phyloP scores from a whole-genome alignment of 2,329 filamentous ascomycete species.

The Fusarium albosuccineum region DNA sequence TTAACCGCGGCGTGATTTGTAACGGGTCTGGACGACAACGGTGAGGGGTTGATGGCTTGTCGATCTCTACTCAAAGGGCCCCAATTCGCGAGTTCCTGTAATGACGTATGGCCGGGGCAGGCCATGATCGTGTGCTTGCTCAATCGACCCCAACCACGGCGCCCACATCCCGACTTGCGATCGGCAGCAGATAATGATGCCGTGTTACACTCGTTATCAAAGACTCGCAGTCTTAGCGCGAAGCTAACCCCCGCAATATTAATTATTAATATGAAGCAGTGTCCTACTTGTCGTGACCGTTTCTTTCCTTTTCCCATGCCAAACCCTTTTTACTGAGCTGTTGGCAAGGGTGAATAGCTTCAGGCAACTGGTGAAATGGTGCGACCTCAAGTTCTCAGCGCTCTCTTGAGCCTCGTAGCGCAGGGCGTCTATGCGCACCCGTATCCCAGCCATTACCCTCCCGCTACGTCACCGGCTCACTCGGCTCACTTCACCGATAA shows the following conservation, averaged over 20 bases:
- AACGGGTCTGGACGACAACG: background rate
- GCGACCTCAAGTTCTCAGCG: background rate
- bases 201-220: no score
- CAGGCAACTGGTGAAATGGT: slow-evolving; percentile 2
- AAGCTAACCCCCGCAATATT: no score
- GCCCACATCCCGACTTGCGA: background rate
- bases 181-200: no score
- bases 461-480: slow-evolving; percentile 13
- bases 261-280: no score
- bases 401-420: slow-evolving; percentile 24
- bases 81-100: background rate
- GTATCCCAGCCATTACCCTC: slow-evolving; percentile 23
- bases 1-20: slow-evolving; percentile 6
- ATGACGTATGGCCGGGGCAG: background rate
- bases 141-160: slow-evolving; percentile 17
- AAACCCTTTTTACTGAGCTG: no score
- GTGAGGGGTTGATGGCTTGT: background rate
- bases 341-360: no score
- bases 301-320: background rate
- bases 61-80: slow-evolving; percentile 28
- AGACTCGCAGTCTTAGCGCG: no score
- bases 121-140: no score
- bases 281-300: no score
- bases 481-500: slow-evolving; percentile 33
- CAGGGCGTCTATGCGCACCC: slow-evolving; percentile 15